phyloP scores from a whole-genome alignment of 169 alveolate species.

The Plasmodium vivax region DNA sequence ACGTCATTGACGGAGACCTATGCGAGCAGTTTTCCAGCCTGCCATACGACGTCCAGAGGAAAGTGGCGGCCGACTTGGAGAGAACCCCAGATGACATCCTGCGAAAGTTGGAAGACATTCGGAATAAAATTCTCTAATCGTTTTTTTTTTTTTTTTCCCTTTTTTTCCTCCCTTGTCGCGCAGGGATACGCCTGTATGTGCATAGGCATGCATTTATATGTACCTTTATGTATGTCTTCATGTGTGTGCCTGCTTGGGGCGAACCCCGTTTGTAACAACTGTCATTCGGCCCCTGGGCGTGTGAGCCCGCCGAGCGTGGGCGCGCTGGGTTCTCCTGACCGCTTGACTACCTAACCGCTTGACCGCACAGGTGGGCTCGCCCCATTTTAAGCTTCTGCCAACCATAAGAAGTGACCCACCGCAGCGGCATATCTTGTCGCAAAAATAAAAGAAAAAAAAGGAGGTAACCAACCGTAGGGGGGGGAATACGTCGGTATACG shows the following conservation, averaged over 20 bases:
- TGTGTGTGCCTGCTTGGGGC: not conserved
- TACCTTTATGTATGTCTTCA: not conserved
- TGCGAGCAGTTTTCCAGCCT: conserved; percentile 93
- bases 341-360: too few species aligned
- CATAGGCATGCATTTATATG: not conserved
- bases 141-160: not conserved
- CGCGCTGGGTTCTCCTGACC: too few species aligned
- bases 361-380: too few species aligned
- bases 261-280: not conserved
- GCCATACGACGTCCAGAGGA: conserved; percentile 87
- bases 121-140: conserved; percentile 91
- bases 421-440: not conserved
- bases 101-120: conserved; percentile 95
- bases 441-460: too few species aligned
- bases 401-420: not conserved
- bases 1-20: conserved; percentile 98
- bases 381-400: not conserved
- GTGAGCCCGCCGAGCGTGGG: not conserved
- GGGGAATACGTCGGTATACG: too few species aligned
- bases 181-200: not conserved
- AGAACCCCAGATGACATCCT: conserved; percentile 93
- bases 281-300: not conserved
- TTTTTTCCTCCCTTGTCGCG: not conserved
- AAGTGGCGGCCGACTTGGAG: conserved; percentile 93
- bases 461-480: not conserved